Evolutionary conservation across 306 rosid species (phyloP).

Genomic region (Erythrophleum fordii): DNA sequence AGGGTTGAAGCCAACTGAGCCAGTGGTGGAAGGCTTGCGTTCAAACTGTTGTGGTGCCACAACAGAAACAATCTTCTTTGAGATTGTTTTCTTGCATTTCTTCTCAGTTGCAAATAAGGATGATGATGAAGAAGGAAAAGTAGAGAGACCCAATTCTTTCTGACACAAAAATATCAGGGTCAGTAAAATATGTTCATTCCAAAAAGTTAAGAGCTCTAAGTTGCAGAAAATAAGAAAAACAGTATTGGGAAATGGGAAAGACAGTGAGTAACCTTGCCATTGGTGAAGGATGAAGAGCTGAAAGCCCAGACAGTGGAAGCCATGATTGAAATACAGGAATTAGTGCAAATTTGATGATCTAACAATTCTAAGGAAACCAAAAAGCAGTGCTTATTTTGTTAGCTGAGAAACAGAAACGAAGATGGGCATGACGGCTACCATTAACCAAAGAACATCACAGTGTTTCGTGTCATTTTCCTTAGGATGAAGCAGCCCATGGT

Average conservation of each 20-base stretch:
- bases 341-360: background rate
- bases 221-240: background rate
- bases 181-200: background rate
- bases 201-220: background rate
- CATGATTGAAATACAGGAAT: constrained; percentile 30
- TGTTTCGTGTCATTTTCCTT: constrained; percentile 23
- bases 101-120: constrained; percentile 36
- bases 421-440: background rate
- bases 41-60: constrained; percentile 60
- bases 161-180: constrained; percentile 37
- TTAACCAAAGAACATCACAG: background rate
- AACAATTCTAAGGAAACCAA: background rate
- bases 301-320: constrained; percentile 9
- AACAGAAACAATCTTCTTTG: constrained; percentile 61
- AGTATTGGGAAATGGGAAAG: background rate
- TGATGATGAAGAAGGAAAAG: constrained; percentile 44
- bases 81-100: constrained; percentile 48
- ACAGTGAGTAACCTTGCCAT: constrained; percentile 33
- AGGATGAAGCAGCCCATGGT: constrained; percentile 9
- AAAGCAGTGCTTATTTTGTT: background rate
- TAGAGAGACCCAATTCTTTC: constrained; percentile 53
- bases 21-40: constrained; percentile 65
- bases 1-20: constrained; percentile 49
- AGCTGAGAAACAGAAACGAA: background rate
- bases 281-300: constrained; percentile 34